A percentile compares a stretch with the other conserved stretches of the same genome.
phyloP scores from a whole-genome alignment of 2,329 filamentous ascomycete genomes.

The Fusarium poae region DNA sequence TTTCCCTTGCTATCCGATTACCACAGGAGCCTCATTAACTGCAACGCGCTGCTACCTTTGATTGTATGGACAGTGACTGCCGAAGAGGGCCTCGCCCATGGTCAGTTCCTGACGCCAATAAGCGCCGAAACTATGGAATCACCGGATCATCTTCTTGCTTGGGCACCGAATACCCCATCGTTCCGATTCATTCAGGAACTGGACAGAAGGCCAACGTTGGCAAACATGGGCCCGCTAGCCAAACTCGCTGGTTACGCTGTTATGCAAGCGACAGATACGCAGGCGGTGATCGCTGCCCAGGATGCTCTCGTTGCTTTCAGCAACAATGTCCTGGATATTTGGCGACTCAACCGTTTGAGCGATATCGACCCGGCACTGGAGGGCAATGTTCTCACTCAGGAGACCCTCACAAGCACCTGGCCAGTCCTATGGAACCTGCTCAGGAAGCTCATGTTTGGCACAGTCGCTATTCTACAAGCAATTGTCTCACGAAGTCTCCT shows the following conservation, averaged over 20 bases:
- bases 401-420: conserved; percentile 75
- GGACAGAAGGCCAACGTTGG: conserved; percentile 71
- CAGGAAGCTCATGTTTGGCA: conserved; percentile 79
- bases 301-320: conserved; percentile 78
- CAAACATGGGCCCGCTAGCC: conserved; percentile 76
- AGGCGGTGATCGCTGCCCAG: conserved; percentile 62
- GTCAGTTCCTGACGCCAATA: conserved; percentile 79
- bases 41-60: conserved; percentile 77
- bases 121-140: conserved; percentile 73
- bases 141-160: conserved; percentile 65
- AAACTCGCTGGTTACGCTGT: conserved; percentile 74
- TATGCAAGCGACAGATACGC: conserved; percentile 63
- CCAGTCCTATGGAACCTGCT: conserved; percentile 81
- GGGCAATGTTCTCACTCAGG: conserved; percentile 69
- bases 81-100: conserved; percentile 79
- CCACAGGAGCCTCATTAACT: conserved; percentile 71
- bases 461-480: conserved; percentile 80
- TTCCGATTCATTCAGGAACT: conserved; percentile 70
- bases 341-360: conserved; percentile 81
- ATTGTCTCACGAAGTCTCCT: conserved; percentile 74
- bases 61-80: conserved; percentile 76
- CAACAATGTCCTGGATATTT: conserved; percentile 74
- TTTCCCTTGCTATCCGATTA: conserved; percentile 77
- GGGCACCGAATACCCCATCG: conserved; percentile 72
- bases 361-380: conserved; percentile 79